These are phyloP conservation scores for Curvularia spicifera DNA, from an alignment of 2,329 filamentous ascomycete genomes.

Conservation along the genomic window DNA sequence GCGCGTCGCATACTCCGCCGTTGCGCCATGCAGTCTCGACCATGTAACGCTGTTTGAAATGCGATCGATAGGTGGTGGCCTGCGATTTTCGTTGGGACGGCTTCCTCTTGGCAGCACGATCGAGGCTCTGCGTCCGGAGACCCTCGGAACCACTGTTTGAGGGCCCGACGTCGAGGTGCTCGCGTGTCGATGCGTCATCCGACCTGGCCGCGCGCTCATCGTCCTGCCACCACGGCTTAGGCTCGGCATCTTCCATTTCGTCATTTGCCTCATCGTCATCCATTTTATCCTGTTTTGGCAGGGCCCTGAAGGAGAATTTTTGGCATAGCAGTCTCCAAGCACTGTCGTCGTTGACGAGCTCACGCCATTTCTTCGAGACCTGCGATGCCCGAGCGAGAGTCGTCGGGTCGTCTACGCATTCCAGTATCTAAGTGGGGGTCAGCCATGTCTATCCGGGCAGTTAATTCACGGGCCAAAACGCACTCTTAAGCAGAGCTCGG, in stretches of 20 bases:
- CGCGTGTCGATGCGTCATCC: conserved; percentile 35
- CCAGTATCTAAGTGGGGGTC: conserved; percentile 72
- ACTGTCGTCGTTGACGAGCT: conserved; percentile 93
- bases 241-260: conserved; percentile 36
- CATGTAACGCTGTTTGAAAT: conserved; percentile 97
- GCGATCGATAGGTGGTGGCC: conserved; percentile 86
- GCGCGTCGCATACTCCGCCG: conserved; percentile 80
- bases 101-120: conserved; percentile 55
- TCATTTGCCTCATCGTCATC: conserved; percentile 36
- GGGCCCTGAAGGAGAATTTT: conserved; percentile 83
- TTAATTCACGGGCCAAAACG: conserved; percentile 42
- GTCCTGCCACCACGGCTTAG: conserved; percentile 36
- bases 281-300: conserved; percentile 56
- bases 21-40: conserved; percentile 97
- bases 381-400: conserved; percentile 92
- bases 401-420: conserved; percentile 96
- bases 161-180: conserved; percentile 37
- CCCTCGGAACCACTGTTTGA: conserved; percentile 57
- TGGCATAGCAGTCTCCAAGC: conserved; percentile 98
- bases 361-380: conserved; percentile 93
- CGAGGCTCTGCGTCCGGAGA: conserved; percentile 63
- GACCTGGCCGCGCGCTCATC: conserved; percentile 35
- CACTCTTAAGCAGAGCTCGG: conserved; percentile 90
- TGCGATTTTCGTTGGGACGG: conserved; percentile 59
- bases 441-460: conserved; percentile 11